These are phyloP conservation scores for Xylariaceae sp. DNA, from an alignment of 2,329 filamentous ascomycete species.

Conservation along the genomic window DNA sequence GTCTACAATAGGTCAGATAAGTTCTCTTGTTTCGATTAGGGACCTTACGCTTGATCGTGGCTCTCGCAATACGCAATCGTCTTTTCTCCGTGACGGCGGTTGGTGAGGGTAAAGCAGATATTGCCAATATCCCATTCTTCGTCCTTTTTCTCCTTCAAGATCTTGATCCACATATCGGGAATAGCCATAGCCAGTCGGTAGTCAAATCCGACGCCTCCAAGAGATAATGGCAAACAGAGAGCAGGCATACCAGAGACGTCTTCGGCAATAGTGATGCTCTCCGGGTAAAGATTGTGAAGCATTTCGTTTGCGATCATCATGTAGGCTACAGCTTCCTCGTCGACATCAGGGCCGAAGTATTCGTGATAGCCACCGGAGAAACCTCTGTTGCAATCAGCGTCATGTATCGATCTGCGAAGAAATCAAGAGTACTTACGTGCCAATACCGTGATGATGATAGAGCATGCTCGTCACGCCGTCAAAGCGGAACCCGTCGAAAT, in stretches of 20 bases:
- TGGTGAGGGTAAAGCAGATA: constrained; percentile 83
- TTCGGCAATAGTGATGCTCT: constrained; percentile 87
- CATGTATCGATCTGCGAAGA: neutral
- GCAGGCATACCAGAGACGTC: constrained; percentile 98
- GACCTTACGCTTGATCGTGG: constrained; percentile 89
- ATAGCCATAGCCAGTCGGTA: constrained; percentile 97
- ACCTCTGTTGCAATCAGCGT: constrained; percentile 54
- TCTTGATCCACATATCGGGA: constrained; percentile 99
- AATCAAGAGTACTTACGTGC: constrained; percentile 65
- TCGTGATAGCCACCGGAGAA: constrained; percentile 98
- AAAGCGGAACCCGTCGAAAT: constrained; percentile 95
- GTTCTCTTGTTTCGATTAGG: neutral
- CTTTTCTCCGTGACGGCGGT: constrained; percentile 92
- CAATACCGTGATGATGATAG: constrained; percentile 92
- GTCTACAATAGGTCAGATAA: constrained; percentile 44
- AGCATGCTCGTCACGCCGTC: constrained; percentile 99
- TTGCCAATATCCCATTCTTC: constrained; percentile 86
- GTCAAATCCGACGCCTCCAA: constrained; percentile 94
- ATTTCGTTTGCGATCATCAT: constrained; percentile 96
- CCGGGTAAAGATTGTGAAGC: constrained; percentile 84
- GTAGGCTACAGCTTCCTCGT: constrained; percentile 91
- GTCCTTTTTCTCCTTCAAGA: constrained; percentile 88
- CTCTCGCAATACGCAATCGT: constrained; percentile 97
- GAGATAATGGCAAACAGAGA: constrained; percentile 77
- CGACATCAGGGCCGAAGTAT: constrained; percentile 85